Base-by-base conservation (phyloP, 768 basidiomycete genomes). In the Xerocomellus amylosporus region DNA sequence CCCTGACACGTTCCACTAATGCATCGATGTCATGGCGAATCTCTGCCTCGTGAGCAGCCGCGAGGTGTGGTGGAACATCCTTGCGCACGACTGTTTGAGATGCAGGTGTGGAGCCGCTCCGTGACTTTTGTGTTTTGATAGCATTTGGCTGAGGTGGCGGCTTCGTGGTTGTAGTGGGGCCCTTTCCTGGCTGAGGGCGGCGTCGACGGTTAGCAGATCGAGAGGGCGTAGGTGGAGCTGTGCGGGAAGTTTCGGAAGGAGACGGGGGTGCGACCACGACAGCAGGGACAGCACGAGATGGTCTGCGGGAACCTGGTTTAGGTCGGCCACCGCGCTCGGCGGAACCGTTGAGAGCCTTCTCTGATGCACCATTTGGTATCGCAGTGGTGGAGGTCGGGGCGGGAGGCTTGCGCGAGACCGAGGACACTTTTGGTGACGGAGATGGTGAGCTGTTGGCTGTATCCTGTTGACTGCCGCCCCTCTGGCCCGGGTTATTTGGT, bases 1-100 rank as follows among this genome's bases (percentile, higher is more conserved):
- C 84, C 45, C 88, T 75, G 12, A 88, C 85, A 48, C 83, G 86
- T 65, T 91, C 87, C 14, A 90, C 88, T 12, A 90, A 75, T n/a
- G 83, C 83, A 65, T 90, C 85, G 47, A 91, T 84, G 58, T 87
- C 80, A 46, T 80, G 78, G 43, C 79, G 79, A 65, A 85, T 75
- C 55, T 83, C 83, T 15, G 69, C 68, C 13, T 73, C 64, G 14
- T 75, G 69, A 42, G 58, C 59, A 54, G 61, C 60, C 44, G 65
- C 64, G 24, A 85, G 73, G 55, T 86, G 87, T 9, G 84, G 85
- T 38, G 85, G 85, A 5, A 78, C 64, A 59, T 87, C 84, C 64
- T 84, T 86, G 24, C 75, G 64, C 5, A 69, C 20, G 33, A 75
- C 71, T 9, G 56, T 58, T 46, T 74, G 61, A 20, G 69, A 57